These are phyloP conservation scores for Pulchroboletus neoregius DNA, from an alignment of 1,284 basidiomycete genomes.

Conservation along the genomic window DNA sequence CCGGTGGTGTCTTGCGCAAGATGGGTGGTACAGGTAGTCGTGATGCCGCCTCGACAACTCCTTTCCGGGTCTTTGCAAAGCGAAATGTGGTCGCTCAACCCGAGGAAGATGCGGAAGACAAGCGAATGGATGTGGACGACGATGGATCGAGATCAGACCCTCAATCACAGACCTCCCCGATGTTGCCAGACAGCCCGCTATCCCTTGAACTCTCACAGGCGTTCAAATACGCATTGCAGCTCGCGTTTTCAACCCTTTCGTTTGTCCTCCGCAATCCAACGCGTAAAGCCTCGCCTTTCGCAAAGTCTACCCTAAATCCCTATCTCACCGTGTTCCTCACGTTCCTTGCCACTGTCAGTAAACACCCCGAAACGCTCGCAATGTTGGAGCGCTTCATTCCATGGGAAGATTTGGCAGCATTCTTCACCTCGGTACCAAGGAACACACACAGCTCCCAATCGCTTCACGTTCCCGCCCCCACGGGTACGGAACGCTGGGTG, in stretches of 20 bases:
- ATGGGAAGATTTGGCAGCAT: constrained; percentile 72
- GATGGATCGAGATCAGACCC: constrained; percentile 27
- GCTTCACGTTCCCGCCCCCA: constrained; percentile 25
- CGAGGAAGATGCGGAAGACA: constrained; percentile 46
- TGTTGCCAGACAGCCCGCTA: constrained; percentile 34
- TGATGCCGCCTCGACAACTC: constrained; percentile 33
- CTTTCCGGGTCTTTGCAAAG: constrained; percentile 47
- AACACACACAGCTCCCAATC: constrained; percentile 50
- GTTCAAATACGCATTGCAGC: constrained; percentile 71
- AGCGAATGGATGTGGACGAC: constrained; percentile 70
- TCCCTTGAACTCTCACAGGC: constrained; percentile 50
- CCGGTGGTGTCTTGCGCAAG: constrained; percentile 66
- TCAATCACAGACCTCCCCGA: constrained; percentile 36
- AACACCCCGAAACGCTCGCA: constrained; percentile 56
- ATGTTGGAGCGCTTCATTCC: constrained; percentile 77
- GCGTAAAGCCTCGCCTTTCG: constrained; percentile 54
- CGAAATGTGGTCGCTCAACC: constrained; percentile 29
- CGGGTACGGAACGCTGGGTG: constrained; percentile 43
- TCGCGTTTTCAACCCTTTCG: constrained; percentile 78
- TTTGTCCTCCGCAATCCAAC: constrained; percentile 66
- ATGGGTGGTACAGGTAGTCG: constrained; percentile 43
- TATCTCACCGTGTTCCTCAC: constrained; percentile 87
- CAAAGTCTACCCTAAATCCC: constrained; percentile 69
- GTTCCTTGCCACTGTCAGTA: constrained; percentile 77
- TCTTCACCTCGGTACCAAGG: constrained; percentile 63